Conservation (phyloP, 768 basidiomycete species). For the Suillus occidentalis region DNA sequence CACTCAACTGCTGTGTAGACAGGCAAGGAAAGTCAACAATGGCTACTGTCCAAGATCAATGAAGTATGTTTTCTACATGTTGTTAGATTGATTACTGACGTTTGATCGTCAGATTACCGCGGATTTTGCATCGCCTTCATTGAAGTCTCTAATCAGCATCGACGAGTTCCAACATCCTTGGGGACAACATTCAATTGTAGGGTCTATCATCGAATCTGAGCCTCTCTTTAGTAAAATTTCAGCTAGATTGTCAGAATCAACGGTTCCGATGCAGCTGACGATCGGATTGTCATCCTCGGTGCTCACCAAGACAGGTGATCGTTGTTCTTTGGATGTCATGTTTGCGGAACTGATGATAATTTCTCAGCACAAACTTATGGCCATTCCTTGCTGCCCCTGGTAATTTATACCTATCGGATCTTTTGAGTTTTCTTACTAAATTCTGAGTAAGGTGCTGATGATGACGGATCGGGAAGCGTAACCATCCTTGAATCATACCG, state of each 20-base stretch:
- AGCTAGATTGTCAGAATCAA: conserved; percentile 72
- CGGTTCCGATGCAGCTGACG: conserved; percentile 62
- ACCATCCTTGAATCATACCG: conserved; percentile 47
- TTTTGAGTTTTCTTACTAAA: not conserved
- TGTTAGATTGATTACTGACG: conserved; percentile 12
- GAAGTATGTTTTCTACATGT: conserved; percentile 44
- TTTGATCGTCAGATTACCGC: conserved; percentile 54
- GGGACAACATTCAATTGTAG: conserved; percentile 81
- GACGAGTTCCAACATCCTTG: conserved; percentile 77
- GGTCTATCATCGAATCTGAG: conserved; percentile 23
- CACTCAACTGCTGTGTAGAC: conserved; percentile 43
- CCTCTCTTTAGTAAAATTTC: conserved; percentile 6
- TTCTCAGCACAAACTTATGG: conserved; percentile 67
- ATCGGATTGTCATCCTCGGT: conserved; percentile 65
- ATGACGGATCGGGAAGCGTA: conserved; percentile 46
- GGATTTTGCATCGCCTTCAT: conserved; percentile 54
- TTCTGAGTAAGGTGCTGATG: conserved; percentile 36
- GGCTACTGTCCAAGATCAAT: conserved; percentile 67
- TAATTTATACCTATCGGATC: conserved; percentile 24
- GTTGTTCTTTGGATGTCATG: conserved; percentile 7
- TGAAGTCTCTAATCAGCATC: conserved; percentile 59
- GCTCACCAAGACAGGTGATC: conserved; percentile 83
- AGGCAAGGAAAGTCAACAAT: conserved; percentile 73
- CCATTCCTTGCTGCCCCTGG: conserved; percentile 79
- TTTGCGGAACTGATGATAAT: conserved; percentile 9